Evolutionary conservation across 805 yeast species (phyloP).

Genomic region (Lipomyces spencermartinsiae): DNA sequence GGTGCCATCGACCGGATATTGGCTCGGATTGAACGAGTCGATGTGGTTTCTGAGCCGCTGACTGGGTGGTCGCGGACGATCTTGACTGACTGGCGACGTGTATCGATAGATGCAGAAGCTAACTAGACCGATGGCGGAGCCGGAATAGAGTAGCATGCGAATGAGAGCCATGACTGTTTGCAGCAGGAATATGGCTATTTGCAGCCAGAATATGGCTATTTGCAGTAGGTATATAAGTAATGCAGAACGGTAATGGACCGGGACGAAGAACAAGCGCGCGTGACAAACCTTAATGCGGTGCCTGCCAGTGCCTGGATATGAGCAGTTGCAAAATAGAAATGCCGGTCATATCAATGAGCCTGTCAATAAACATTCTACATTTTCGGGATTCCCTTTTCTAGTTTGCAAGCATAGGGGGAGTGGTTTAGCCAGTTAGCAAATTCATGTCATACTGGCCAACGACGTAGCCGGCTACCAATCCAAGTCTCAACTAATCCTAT

Average conservation of each 20-base stretch:
- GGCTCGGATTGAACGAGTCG: not conserved
- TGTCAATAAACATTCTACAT: no score
- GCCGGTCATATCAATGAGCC: no score
- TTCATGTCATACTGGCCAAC: no score
- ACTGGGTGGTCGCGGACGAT: not conserved
- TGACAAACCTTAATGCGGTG: no score
- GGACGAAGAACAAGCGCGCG: no score
- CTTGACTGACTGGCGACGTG: conserved; percentile 2
- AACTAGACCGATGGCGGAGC: not conserved
- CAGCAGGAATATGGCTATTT: not conserved
- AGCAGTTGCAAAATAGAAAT: no score
- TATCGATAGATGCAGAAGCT: not conserved
- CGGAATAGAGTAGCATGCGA: not conserved
- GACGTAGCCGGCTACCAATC: no score
- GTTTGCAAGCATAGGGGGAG: no score
- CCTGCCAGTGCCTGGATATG: no score
- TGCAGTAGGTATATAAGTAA: not conserved
- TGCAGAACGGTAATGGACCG: not conserved
- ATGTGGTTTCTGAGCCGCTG: not conserved
- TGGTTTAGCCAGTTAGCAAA: no score
- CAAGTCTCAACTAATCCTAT: no score
- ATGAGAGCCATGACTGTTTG: not conserved
- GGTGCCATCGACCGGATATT: conserved; percentile 1
- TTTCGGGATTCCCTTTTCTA: no score
- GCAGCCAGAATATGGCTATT: not conserved